Evolutionary conservation across 495 filamentous ascomycete species (phyloP).

Genomic region (Penicillium ochrochloron): DNA sequence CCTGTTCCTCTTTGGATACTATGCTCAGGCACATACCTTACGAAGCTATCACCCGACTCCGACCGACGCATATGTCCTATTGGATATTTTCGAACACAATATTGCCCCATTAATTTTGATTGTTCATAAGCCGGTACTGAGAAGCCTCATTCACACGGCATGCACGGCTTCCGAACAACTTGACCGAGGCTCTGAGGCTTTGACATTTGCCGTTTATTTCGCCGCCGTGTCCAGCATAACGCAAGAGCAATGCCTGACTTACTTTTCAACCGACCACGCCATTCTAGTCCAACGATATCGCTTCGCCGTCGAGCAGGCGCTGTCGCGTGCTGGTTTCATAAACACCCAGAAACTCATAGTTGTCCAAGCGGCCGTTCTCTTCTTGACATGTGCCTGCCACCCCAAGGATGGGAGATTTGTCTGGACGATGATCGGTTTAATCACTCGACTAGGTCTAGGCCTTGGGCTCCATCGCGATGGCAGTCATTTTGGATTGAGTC

Average conservation of each 20-base stretch:
- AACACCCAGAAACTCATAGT: constrained; percentile 65
- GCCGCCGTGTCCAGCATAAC: constrained; percentile 69
- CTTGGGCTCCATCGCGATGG: constrained; percentile 76
- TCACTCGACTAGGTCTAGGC: constrained; percentile 69
- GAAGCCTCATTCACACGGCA: constrained; percentile 38
- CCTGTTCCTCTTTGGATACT: constrained; percentile 61
- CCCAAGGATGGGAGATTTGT: constrained; percentile 57
- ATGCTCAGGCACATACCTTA: constrained; percentile 43
- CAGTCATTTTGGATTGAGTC: constrained; percentile 48
- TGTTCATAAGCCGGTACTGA: constrained; percentile 59
- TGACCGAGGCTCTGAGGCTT: constrained; percentile 58
- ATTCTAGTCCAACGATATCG: constrained; percentile 62
- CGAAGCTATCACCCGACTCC: constrained; percentile 48
- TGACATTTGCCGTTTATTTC: constrained; percentile 77
- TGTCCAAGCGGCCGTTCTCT: constrained; percentile 71
- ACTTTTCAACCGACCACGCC: constrained; percentile 16
- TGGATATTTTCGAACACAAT: constrained; percentile 64
- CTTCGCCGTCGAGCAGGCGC: constrained; percentile 69
- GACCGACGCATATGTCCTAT: constrained; percentile 63
- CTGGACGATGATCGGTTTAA: constrained; percentile 63
- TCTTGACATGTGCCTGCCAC: constrained; percentile 58
- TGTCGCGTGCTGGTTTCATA: constrained; percentile 68
- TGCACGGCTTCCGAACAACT: constrained; percentile 51
- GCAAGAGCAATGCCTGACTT: constrained; percentile 24
- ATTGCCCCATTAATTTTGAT: constrained; percentile 66